These are phyloP conservation scores for Epichloe festucae DNA, from an alignment of 2,329 filamentous ascomycete genomes.

Conservation along the genomic window DNA sequence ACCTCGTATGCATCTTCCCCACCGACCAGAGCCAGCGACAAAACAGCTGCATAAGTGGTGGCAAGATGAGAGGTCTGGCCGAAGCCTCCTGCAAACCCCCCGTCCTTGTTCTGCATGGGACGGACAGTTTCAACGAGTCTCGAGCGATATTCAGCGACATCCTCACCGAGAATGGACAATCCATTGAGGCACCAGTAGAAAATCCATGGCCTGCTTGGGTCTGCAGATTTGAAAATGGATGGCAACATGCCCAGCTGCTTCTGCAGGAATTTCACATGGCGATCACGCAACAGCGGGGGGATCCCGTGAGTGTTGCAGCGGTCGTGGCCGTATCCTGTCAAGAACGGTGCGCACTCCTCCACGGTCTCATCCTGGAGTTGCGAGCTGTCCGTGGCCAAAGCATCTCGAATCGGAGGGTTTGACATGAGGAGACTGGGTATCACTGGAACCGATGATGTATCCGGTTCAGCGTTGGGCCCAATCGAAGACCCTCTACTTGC, in stretches of 20 bases:
- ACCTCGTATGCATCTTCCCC: slow-evolving; percentile 60
- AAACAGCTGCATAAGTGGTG: slow-evolving; percentile 71
- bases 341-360: slow-evolving; percentile 53
- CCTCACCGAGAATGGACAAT: slow-evolving; percentile 63
- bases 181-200: slow-evolving; percentile 83
- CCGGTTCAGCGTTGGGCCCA: slow-evolving; percentile 9
- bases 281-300: slow-evolving; percentile 54
- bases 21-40: slow-evolving; percentile 68
- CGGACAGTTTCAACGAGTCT: slow-evolving; percentile 61
- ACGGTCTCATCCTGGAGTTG: slow-evolving; percentile 55
- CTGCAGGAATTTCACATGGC: slow-evolving; percentile 50
- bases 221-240: slow-evolving; percentile 55
- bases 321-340: slow-evolving; percentile 41
- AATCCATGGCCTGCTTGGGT: slow-evolving; percentile 86
- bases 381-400: slow-evolving; percentile 55
- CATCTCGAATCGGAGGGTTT: slow-evolving; percentile 51
- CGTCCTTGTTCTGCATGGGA: slow-evolving; percentile 68
- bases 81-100: slow-evolving; percentile 89
- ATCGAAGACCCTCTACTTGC: neutral
- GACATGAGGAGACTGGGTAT: slow-evolving; percentile 45
- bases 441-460: slow-evolving; percentile 4
- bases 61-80: slow-evolving; percentile 84
- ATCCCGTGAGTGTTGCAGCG: slow-evolving; percentile 59
- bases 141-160: slow-evolving; percentile 53
- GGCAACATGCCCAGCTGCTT: slow-evolving; percentile 50